These are phyloP conservation scores for Gnomoniopsis sp. DNA, from an alignment of 2,329 filamentous ascomycete genomes.

Conservation along the genomic window DNA sequence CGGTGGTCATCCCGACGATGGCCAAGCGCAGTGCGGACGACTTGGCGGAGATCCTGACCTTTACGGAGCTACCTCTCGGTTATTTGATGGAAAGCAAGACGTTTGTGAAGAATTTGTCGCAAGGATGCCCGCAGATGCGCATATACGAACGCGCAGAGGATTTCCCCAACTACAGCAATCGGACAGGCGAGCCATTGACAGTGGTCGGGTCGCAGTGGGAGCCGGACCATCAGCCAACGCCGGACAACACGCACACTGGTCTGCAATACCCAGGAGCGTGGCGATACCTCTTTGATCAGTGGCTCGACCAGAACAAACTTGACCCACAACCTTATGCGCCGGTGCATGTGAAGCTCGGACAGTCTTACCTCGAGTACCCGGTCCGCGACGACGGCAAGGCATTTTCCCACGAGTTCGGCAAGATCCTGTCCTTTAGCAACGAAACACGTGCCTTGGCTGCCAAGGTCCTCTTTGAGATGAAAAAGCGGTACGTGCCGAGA, in stretches of 20 bases:
- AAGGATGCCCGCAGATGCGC: conserved; percentile 26
- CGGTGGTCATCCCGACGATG: conserved; percentile 34
- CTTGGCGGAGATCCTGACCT: conserved; percentile 28
- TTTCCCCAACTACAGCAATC: conserved; percentile 25
- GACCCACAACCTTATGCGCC: conserved; percentile 16
- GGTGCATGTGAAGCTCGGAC: conserved; percentile 28
- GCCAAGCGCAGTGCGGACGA: conserved; percentile 30
- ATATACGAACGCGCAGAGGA: conserved; percentile 27
- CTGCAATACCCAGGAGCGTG: conserved; percentile 24
- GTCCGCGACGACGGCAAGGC: conserved; percentile 31
- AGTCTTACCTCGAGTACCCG: conserved; percentile 36
- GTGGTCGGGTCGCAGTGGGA: conserved; percentile 30
- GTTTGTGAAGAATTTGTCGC: conserved; percentile 24
- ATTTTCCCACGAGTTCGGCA: conserved; percentile 31
- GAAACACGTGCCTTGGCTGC: conserved; percentile 29
- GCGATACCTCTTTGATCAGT: conserved; percentile 26
- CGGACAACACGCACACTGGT: conserved; percentile 21
- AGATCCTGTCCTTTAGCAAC: conserved; percentile 30
- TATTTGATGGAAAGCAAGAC: conserved; percentile 27
- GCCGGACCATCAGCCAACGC: conserved; percentile 18
- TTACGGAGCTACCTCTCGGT: conserved; percentile 26
- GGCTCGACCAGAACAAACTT: conserved; percentile 25
- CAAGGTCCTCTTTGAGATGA: conserved; percentile 24
- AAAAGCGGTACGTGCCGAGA: conserved; percentile 19
- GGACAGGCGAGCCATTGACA: conserved; percentile 18